These are phyloP conservation scores for Xylaria flabelliformis DNA, from an alignment of 495 filamentous ascomycete species.

Conservation along the genomic window DNA sequence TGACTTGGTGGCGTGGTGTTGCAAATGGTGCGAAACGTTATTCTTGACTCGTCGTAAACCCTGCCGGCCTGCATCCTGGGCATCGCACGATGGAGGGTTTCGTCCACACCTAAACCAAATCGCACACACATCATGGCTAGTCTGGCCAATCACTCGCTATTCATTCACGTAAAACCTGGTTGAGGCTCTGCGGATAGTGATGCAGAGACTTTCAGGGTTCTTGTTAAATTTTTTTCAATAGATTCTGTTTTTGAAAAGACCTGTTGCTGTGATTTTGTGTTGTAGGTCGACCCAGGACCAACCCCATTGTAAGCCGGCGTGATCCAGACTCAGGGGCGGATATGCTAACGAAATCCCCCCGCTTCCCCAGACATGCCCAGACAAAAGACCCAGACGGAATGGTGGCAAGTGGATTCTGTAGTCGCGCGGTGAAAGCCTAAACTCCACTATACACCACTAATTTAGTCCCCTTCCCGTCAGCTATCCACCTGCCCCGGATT, in stretches of 20 bases:
- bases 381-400: background rate
- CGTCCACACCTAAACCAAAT: slow-evolving; percentile 6
- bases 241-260: background rate
- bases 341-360: slow-evolving; percentile 13
- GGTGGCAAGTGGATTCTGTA: slow-evolving; percentile 10
- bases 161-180: background rate
- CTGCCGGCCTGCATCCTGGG: background rate
- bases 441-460: background rate
- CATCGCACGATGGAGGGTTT: slow-evolving; percentile 10
- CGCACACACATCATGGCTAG: background rate
- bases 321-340: slow-evolving; percentile 25
- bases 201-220: background rate
- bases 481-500: slow-evolving; percentile 24
- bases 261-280: slow-evolving; percentile 11
- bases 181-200: slow-evolving; percentile 18
- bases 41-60: slow-evolving; percentile 8
- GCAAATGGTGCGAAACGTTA: background rate
- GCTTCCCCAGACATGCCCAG: slow-evolving; percentile 25
- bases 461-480: slow-evolving; percentile 7
- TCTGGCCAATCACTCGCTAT: slow-evolving; percentile 11
- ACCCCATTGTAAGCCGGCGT: background rate
- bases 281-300: background rate
- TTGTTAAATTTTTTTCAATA: background rate
- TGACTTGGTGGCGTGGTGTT: background rate
- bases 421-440: background rate